Percentiles rank a stretch among this genome's conserved stretches.
These are phyloP conservation scores for Rhizoctonia solani DNA, from an alignment of 1,284 basidiomycete genomes.

Conservation along the genomic window DNA sequence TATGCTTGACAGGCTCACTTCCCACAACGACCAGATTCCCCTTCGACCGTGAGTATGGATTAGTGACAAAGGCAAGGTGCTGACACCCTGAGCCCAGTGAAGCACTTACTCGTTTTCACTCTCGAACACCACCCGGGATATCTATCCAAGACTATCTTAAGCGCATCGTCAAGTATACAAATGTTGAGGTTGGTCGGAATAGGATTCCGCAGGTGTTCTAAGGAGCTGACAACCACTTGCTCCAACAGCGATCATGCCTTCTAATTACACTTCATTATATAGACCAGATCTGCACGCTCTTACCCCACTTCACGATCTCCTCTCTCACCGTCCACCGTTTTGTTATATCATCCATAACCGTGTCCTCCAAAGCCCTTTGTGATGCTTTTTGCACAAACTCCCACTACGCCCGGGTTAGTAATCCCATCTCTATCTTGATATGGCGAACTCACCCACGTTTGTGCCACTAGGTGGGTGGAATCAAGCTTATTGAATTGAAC, in stretches of 20 bases:
- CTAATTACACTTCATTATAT: conserved; percentile 91
- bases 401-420: conserved; percentile 65
- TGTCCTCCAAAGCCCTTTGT: conserved; percentile 88
- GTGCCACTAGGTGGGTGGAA: conserved; percentile 78
- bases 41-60: conserved; percentile 66
- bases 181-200: conserved; percentile 72
- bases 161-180: conserved; percentile 89
- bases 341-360: conserved; percentile 85
- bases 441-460: conserved; percentile 13
- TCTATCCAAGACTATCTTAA: conserved; percentile 85
- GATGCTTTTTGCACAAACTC: conserved; percentile 92
- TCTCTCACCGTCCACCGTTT: conserved; percentile 96
- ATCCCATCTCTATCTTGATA: not conserved
- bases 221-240: not conserved
- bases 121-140: conserved; percentile 83
- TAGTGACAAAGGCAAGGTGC: conserved; percentile 34
- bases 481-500: conserved; percentile 86
- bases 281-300: conserved; percentile 87
- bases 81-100: conserved; percentile 53
- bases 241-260: conserved; percentile 76
- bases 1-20: conserved; percentile 90
- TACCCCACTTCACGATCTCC: conserved; percentile 85
- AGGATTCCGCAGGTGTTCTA: not conserved
- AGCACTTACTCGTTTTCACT: conserved; percentile 91
- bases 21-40: conserved; percentile 92